Base-by-base conservation (phyloP, 768 basidiomycete genomes). In the Arthromyces matolae region DNA sequence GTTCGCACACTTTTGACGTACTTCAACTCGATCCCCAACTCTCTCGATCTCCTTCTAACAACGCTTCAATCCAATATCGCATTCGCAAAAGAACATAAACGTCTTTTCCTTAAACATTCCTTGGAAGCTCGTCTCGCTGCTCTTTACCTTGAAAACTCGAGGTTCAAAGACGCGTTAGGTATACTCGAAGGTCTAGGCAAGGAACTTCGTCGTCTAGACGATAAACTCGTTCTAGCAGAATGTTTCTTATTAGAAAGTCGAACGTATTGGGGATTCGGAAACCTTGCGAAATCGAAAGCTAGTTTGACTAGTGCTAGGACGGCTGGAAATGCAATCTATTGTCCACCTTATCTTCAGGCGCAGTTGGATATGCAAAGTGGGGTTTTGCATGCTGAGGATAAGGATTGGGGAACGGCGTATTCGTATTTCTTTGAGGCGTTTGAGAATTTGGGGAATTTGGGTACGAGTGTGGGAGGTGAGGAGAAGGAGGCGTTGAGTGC, bases 361-460 rank as follows among this genome's bases (percentile, higher is more conserved):
- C 60, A 75, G 3, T 71, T 80, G 22, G 78, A 78, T 56, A 68
- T 80, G 13, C 78, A 79, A 54, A 73, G 73, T 19, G 77, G 95
- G 4, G 75, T 95, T 34, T 77, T 97, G 8, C 92, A 96, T 59
- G 93, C 95, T 0, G 94, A 99, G 57, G 95, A 99, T 60, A 95
- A 94, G 62, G 95, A 98, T 67, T 98, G 96, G 66, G 94, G 81
- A 49, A 99, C 95, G 0, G 95, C 84, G 18, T 96, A 96, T 66
- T 93, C 90, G 0, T 99, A 98, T 71, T 98, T 97, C 70, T 93
- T 90, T 57, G 95, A 98, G 68, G 85, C 93, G 3, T 97, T 98
- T 54, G 96, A 99, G 68, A 93, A 84, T 42, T n/a, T n/a, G n/a
- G n/a, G n/a, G n/a, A n/a, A n/a, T n/a, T n/a, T n/a, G n/a, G n/a